Evolutionary conservation across 164 flowering plant species (phyloP).

Genomic region (Vitis cinerea): DNA sequence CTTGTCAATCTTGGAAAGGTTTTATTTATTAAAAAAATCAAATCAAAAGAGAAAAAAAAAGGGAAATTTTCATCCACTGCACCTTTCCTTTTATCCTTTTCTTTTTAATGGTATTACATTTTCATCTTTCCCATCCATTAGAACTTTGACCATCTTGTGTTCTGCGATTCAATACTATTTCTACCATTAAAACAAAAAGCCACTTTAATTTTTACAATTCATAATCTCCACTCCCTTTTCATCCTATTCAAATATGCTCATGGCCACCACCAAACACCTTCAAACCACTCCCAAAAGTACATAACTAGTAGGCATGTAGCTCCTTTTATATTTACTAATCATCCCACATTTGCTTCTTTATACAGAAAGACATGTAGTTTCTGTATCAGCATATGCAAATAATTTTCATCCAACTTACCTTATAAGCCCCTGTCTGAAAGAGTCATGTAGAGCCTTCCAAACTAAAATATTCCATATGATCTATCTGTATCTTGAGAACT

Average conservation of each 20-base stretch:
- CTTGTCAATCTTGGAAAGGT: too few relatives aligned
- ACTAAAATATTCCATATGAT: neutral
- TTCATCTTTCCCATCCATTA: conserved; percentile 1
- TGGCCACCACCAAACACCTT: conserved; percentile 10
- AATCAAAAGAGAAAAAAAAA: too few relatives aligned
- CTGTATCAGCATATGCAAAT: neutral
- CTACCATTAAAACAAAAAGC: neutral
- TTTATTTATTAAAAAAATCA: too few relatives aligned
- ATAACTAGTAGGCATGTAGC: neutral
- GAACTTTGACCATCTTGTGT: conserved; percentile 1
- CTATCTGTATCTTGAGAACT: neutral
- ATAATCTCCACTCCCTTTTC: conserved; percentile 1
- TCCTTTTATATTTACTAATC: neutral
- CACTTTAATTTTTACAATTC: neutral
- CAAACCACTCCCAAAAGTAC: neutral
- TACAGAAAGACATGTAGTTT: neutral
- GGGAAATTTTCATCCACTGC: too few relatives aligned
- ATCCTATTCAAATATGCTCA: conserved; percentile 8
- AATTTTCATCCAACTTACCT: neutral
- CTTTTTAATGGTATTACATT: too few relatives aligned
- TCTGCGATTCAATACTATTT: neutral
- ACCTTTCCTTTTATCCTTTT: too few relatives aligned
- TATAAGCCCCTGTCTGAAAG: neutral
- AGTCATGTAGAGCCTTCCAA: neutral
- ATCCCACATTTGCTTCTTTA: conserved; percentile 2